phyloP scores from a whole-genome alignment of 2,329 filamentous ascomycete genomes.

The Zymoseptoria pseudotritici region DNA sequence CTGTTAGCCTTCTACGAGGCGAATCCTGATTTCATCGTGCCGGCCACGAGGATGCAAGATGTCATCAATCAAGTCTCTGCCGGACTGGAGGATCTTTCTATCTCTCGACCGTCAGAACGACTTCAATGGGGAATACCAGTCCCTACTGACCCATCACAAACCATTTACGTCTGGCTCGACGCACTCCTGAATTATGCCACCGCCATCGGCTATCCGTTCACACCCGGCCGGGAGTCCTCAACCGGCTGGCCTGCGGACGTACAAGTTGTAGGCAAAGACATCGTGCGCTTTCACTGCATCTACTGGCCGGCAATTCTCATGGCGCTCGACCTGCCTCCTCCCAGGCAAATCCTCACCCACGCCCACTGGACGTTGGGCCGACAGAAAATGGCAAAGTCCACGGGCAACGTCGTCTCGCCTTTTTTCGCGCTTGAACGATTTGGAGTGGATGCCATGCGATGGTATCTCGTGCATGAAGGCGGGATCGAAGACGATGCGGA shows the following conservation, averaged over 20 bases:
- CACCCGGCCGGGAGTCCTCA: constrained; percentile 53
- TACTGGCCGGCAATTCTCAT: constrained; percentile 98
- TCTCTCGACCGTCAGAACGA: constrained; percentile 72
- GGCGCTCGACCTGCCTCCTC: constrained; percentile 71
- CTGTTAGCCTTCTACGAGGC: constrained; percentile 71
- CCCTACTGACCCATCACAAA: constrained; percentile 75
- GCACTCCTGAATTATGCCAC: constrained; percentile 92
- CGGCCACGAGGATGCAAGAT: constrained; percentile 64
- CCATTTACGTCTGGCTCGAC: constrained; percentile 97
- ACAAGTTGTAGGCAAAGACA: constrained; percentile 94
- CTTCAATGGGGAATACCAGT: constrained; percentile 85
- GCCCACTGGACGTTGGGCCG: constrained; percentile 91
- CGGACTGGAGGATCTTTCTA: constrained; percentile 77
- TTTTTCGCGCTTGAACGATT: constrained; percentile 86
- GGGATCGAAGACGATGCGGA: constrained; percentile 70
- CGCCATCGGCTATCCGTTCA: constrained; percentile 76
- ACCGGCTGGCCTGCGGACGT: constrained; percentile 84
- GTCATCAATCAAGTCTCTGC: constrained; percentile 68
- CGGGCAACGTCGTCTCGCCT: constrained; percentile 90
- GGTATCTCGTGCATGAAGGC: constrained; percentile 76
- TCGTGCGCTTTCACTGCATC: constrained; percentile 89
- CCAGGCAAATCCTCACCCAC: constrained; percentile 76
- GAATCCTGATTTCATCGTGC: constrained; percentile 72
- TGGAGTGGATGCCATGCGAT: constrained; percentile 79
- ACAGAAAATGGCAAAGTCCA: constrained; percentile 93